Evolutionary conservation across 768 basidiomycete genomes (phyloP).

Genomic region (Mrakia frigida): DNA sequence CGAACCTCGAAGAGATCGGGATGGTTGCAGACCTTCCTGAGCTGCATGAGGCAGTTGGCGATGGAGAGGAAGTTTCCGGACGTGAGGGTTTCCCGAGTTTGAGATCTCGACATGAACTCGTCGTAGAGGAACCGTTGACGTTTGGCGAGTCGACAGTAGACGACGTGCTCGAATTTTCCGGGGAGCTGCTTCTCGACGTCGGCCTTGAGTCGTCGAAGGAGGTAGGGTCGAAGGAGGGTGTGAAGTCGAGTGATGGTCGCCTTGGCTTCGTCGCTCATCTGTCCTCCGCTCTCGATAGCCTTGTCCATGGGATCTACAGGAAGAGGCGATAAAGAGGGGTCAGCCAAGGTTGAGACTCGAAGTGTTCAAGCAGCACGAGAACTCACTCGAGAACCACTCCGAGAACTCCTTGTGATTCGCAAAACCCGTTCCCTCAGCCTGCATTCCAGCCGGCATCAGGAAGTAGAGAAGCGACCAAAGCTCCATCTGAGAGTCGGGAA

Average conservation of each 20-base stretch:
- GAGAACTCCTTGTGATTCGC: conserved; percentile 89
- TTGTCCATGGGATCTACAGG: conserved; percentile 79
- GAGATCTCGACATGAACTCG: conserved; percentile 86
- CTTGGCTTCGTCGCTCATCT: conserved; percentile 71
- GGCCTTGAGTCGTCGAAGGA: conserved; percentile 46
- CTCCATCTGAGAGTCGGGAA: conserved; percentile 42
- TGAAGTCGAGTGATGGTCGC: conserved; percentile 75
- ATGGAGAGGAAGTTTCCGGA: conserved; percentile 59
- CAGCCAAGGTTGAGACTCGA: background rate
- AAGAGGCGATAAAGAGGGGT: conserved; percentile 1
- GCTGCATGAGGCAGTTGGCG: conserved; percentile 49
- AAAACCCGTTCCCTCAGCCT: conserved; percentile 53
- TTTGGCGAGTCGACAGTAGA: conserved; percentile 81
- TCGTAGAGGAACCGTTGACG: conserved; percentile 92
- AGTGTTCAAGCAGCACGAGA: background rate
- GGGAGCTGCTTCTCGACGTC: conserved; percentile 48
- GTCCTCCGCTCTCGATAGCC: conserved; percentile 63
- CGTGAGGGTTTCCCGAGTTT: conserved; percentile 72
- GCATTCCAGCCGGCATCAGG: conserved; percentile 45
- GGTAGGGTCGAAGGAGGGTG: conserved; percentile 46
- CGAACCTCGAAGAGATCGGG: conserved; percentile 48
- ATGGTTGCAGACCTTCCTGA: conserved; percentile 49
- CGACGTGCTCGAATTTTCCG: conserved; percentile 81
- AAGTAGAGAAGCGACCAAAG: conserved; percentile 49
- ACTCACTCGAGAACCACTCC: conserved; percentile 92